A percentile compares a stretch with the other conserved stretches of the same genome.
These are phyloP conservation scores for Backusella luteola DNA, from an alignment of 192 early-diverging fungal species.

Conservation along the genomic window DNA sequence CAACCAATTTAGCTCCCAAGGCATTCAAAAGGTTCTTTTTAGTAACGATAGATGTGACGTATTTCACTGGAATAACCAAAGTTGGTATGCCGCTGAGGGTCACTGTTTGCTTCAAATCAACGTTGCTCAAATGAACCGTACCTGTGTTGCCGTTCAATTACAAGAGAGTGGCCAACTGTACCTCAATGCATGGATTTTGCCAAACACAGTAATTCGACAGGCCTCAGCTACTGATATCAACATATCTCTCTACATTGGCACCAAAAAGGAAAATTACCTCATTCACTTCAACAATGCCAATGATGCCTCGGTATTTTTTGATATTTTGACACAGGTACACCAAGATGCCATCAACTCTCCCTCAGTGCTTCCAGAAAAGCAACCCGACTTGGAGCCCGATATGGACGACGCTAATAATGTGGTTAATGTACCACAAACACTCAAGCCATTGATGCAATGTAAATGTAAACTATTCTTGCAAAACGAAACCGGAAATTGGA, in stretches of 20 bases:
- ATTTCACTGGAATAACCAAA: slow-evolving; percentile 49
- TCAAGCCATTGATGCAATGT: slow-evolving; percentile 41
- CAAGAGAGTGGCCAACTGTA: slow-evolving; percentile 40
- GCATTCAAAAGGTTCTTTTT: slow-evolving; percentile 13
- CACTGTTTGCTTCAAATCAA: slow-evolving; percentile 47
- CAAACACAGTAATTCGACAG: slow-evolving; percentile 41
- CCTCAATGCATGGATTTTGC: slow-evolving; percentile 57
- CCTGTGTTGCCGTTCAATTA: slow-evolving; percentile 45
- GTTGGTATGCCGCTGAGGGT: slow-evolving; percentile 50
- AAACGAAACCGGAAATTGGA: slow-evolving; percentile 55
- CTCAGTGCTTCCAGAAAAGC: not conserved
- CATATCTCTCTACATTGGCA: slow-evolving; percentile 50
- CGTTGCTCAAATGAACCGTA: slow-evolving; percentile 34
- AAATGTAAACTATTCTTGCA: slow-evolving; percentile 51
- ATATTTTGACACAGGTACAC: slow-evolving; percentile 34
- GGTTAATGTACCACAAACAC: slow-evolving; percentile 28
- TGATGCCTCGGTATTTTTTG: slow-evolving; percentile 40
- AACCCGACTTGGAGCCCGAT: not conserved
- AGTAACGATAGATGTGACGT: slow-evolving; percentile 45
- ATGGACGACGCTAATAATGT: not conserved
- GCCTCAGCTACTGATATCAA: slow-evolving; percentile 46
- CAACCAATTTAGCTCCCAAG: slow-evolving; percentile 2
- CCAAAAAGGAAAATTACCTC: slow-evolving; percentile 48
- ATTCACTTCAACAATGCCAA: slow-evolving; percentile 34
- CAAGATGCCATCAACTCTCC: slow-evolving; percentile 22